Evolutionary conservation across 2,329 filamentous ascomycete genomes (phyloP).

Genomic region (Ilyonectria mors-panacis): DNA sequence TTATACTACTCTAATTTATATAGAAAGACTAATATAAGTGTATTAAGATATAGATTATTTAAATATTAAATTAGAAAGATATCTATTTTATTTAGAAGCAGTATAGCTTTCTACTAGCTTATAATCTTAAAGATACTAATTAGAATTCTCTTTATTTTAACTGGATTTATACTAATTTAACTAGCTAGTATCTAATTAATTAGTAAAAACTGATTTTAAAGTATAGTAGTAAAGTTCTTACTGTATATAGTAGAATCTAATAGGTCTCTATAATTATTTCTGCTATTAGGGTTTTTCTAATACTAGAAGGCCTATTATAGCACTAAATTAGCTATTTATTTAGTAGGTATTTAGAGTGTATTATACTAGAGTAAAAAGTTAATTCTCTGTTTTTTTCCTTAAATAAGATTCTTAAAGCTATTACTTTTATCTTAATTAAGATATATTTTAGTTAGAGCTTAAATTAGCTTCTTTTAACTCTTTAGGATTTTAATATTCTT

Average conservation of each 20-base stretch:
- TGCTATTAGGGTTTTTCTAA: background rate
- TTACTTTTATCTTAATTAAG: background rate
- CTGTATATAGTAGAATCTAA: background rate
- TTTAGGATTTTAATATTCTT: conserved; percentile 1
- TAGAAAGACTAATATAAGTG: conserved; percentile 36
- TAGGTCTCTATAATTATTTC: conserved; percentile 1
- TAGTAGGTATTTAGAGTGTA: too few species aligned
- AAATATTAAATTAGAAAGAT: conserved; percentile 25
- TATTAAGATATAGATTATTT: conserved; percentile 29
- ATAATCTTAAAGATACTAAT: conserved; percentile 36
- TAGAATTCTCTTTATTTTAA: conserved; percentile 22
- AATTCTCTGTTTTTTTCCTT: conserved; percentile 1
- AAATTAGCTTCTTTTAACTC: conserved; percentile 10
- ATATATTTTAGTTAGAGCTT: conserved; percentile 4
- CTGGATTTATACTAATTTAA: conserved; percentile 22
- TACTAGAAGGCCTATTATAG: background rate
- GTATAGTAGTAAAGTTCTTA: background rate
- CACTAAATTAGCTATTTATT: too few species aligned
- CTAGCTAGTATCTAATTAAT: conserved; percentile 1
- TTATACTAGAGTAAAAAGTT: conserved; percentile 4
- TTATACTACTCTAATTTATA: conserved; percentile 34
- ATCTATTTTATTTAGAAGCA: conserved; percentile 33
- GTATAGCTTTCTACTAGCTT: conserved; percentile 35
- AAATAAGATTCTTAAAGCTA: conserved; percentile 4
- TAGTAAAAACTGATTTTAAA: background rate